Percentiles rank a stretch among this genome's conserved stretches.
These are phyloP conservation scores for Urtica urens DNA, from an alignment of 306 rosid species.

Conservation along the genomic window DNA sequence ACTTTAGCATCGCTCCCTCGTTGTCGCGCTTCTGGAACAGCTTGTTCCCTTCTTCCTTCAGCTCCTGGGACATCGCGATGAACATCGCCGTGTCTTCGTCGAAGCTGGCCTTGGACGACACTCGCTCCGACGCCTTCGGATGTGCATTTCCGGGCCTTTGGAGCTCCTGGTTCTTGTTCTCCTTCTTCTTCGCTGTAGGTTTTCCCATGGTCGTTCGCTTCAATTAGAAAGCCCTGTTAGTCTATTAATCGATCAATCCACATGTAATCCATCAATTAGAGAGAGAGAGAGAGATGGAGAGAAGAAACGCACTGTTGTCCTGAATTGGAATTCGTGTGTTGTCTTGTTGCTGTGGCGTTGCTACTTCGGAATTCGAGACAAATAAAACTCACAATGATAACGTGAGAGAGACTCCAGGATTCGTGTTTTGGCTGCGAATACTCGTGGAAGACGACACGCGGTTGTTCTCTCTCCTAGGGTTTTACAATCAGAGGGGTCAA, in stretches of 20 bases:
- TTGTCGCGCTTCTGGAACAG: constrained; percentile 68
- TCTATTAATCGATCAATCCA: constrained; percentile 14
- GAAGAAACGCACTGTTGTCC: background rate
- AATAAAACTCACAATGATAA: too few relatives aligned
- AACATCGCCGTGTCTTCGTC: constrained; percentile 52
- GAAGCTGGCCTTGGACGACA: constrained; percentile 35
- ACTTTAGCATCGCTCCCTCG: constrained; percentile 53
- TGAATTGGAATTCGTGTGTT: too few relatives aligned
- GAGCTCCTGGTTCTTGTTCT: constrained; percentile 13
- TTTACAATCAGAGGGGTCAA: background rate
- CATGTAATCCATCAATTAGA: background rate
- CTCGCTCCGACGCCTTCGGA: constrained; percentile 22
- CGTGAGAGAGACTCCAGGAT: background rate
- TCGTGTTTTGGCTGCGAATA: background rate
- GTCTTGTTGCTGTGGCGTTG: too few relatives aligned
- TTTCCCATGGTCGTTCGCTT: constrained; percentile 48
- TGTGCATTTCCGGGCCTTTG: constrained; percentile 30
- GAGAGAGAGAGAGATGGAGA: background rate
- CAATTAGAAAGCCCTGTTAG: constrained; percentile 13
- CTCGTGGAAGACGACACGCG: too few relatives aligned
- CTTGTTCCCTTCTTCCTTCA: constrained; percentile 85
- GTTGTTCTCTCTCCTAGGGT: background rate
- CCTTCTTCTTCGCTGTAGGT: constrained; percentile 67
- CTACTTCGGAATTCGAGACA: too few relatives aligned
- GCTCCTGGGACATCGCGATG: constrained; percentile 53